phyloP scores from a whole-genome alignment of 2,329 filamentous ascomycete species.

The Neocucurbitaria cava region DNA sequence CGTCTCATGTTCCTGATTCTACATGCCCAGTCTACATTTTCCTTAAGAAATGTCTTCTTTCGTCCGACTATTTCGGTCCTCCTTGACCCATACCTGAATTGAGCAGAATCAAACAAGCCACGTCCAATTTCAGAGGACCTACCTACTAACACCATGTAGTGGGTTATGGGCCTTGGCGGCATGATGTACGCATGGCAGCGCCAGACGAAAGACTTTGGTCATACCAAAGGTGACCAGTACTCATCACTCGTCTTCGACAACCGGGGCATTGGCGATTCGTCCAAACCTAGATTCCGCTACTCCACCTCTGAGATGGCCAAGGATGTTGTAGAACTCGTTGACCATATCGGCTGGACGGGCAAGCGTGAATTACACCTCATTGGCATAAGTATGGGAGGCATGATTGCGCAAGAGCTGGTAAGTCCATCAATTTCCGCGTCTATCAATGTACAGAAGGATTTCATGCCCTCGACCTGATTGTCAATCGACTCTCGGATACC shows the following conservation, averaged over 20 bases:
- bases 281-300: constrained; percentile 79
- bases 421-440: constrained; percentile 23
- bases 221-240: constrained; percentile 71
- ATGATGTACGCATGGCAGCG: constrained; percentile 77
- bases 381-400: constrained; percentile 86
- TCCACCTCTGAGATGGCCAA: constrained; percentile 84
- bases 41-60: neutral
- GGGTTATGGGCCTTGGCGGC: constrained; percentile 81
- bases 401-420: constrained; percentile 86
- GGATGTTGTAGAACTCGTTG: constrained; percentile 73
- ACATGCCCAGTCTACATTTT: constrained; percentile 10
- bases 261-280: constrained; percentile 80
- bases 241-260: constrained; percentile 82
- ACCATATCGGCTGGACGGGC: constrained; percentile 73
- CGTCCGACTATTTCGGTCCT: constrained; percentile 2
- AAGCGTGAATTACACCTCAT: constrained; percentile 69
- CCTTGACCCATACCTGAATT: neutral
- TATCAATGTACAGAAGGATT: constrained; percentile 5
- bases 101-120: neutral
- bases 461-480: constrained; percentile 17
- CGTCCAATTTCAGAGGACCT: neutral
- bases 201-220: constrained; percentile 82
- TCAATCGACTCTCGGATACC: constrained; percentile 8
- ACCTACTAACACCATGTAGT: constrained; percentile 56
- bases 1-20: constrained; percentile 36